Conservation (phyloP, 2,329 filamentous ascomycete species). For the Cercospora sp. region DNA sequence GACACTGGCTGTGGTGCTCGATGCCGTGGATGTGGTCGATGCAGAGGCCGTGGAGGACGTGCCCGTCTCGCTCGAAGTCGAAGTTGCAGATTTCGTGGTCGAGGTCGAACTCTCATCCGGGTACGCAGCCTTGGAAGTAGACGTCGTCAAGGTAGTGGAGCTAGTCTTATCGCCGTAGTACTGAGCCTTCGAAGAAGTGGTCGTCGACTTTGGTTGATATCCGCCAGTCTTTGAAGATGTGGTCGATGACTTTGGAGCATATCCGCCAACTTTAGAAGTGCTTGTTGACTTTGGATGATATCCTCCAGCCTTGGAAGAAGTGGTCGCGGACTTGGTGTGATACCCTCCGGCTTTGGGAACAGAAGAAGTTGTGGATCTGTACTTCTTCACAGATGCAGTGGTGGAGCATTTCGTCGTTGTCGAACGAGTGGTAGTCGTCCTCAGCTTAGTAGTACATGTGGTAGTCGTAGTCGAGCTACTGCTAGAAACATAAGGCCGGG, state of each 20-base stretch:
- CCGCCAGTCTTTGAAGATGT: not conserved
- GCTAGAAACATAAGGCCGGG: constrained; percentile 1
- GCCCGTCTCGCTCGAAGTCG: not conserved
- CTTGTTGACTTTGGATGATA: not conserved
- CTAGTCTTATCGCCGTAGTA: not conserved
- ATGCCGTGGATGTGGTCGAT: not conserved
- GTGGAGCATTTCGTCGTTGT: not conserved
- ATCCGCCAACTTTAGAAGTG: not conserved
- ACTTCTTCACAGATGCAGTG: not conserved
- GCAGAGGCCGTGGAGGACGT: not conserved
- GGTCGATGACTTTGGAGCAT: not conserved
- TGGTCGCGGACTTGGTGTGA: not conserved
- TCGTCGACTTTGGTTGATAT: not conserved
- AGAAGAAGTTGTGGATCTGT: not conserved
- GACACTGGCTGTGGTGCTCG: not conserved
- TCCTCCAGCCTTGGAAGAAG: not conserved
- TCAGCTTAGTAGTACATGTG: not conserved
- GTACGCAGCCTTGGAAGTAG: not conserved
- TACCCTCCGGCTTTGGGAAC: not conserved
- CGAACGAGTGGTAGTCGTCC: not conserved
- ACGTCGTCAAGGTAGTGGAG: not conserved
- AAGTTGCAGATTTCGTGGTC: not conserved
- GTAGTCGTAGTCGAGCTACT: not conserved
- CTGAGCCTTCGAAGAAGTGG: not conserved
- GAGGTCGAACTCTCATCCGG: not conserved